Evolutionary conservation across 345 rosid species (phyloP), one percentile per base, ranked within the genome.

Genomic region (Dimocarpus longan): DNA sequence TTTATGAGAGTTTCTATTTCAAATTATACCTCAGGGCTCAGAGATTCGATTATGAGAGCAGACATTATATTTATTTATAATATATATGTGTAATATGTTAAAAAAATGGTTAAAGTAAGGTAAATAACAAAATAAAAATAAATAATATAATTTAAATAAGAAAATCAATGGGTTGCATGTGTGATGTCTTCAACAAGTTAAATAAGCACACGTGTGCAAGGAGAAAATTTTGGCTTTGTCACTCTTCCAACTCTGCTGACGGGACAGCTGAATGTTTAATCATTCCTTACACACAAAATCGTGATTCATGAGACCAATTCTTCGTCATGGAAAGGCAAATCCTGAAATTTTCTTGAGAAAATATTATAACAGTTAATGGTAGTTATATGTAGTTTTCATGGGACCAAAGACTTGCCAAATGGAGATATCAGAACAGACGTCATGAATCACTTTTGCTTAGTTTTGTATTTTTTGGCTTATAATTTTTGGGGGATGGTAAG

Each of bases 181-280:
- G 56, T 42, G 69, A 42, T 74, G 69, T 43, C 56, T 21, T 59
- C 18, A 42, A 52, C 12, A 8, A 59, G 64, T 59, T 59, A 59
- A 59, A 59, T 59, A 52, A 3, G 63, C 74, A 59, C 6, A 54
- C 8, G 56, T 32, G 7, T 56, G 42, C 21, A 39, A 57, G 22
- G 39, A n/a, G 26, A 10, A 37, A 60, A 5, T 21, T 22, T 62
- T 9, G 32, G n/a, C 10, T n/a, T 74, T 24, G 68, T 74, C 57
- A 62, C 77, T 26, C 54, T 50, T 74, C 21, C 43, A 22, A 15
- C 59, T 42, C 13, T 0, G 16, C 59, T 44, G 18, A 43, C 43
- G 52, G 43, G 59, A 74, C 43, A 22, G 3, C 57, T 60, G n/a
- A 60, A 40, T 74, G 59, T 74, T 68, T 9, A 42, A 42, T 60